A percentile compares a stretch with the other conserved stretches of the same genome.
phyloP scores from a whole-genome alignment of 1,284 basidiomycete genomes.

The Prillingera fragicola region DNA sequence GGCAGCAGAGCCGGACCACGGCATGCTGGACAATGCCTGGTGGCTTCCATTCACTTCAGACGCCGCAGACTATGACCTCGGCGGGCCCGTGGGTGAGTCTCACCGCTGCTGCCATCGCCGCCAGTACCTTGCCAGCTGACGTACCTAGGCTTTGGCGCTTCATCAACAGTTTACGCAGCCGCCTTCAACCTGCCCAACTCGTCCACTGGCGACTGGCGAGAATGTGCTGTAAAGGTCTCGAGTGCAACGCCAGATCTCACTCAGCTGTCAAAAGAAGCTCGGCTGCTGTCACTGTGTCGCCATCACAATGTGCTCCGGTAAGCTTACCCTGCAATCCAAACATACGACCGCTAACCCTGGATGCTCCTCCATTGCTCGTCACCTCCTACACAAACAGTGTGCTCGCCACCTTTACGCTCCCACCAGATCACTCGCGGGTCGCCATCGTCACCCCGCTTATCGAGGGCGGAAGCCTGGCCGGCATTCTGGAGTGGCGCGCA shows the following conservation, averaged over 20 bases:
- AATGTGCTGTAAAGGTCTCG: slow-evolving; percentile 42
- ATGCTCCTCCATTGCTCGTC: not conserved
- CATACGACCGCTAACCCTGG: not conserved
- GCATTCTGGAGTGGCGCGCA: slow-evolving; percentile 37
- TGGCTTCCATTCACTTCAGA: slow-evolving; percentile 31
- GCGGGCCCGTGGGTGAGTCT: slow-evolving; percentile 30
- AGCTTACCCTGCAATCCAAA: slow-evolving; percentile 3
- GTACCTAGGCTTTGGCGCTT: slow-evolving; percentile 39
- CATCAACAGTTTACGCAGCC: slow-evolving; percentile 37
- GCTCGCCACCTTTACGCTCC: slow-evolving; percentile 38
- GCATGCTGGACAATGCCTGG: slow-evolving; percentile 33
- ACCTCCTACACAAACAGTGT: slow-evolving; percentile 18
- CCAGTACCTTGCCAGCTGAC: not conserved
- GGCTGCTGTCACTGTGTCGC: slow-evolving; percentile 31
- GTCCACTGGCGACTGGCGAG: slow-evolving; percentile 7
- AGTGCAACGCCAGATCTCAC: slow-evolving; percentile 29
- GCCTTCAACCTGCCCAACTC: slow-evolving; percentile 20
- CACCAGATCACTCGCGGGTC: slow-evolving; percentile 36
- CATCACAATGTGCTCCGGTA: slow-evolving; percentile 42
- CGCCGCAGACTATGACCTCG: slow-evolving; percentile 35
- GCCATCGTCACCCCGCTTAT: slow-evolving; percentile 42
- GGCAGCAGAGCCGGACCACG: slow-evolving; percentile 4
- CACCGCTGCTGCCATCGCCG: not conserved
- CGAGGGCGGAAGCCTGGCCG: slow-evolving; percentile 35
- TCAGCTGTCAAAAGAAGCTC: slow-evolving; percentile 32